Conservation (phyloP, 371 early-diverging fungal genomes). For the Phascolomyces articulosus region DNA sequence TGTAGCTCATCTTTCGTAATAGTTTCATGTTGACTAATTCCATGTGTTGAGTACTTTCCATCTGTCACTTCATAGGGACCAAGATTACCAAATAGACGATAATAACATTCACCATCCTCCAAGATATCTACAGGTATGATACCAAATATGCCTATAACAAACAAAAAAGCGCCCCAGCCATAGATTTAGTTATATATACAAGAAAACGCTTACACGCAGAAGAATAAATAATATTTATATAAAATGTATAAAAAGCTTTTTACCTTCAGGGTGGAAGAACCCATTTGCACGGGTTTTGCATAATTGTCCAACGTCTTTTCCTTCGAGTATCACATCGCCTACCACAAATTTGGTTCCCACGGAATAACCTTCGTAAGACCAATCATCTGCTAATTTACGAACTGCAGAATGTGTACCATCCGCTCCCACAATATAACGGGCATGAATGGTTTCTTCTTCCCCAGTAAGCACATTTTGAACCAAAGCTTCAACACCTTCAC, state of each 20-base stretch:
- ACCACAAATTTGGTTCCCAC: slow-evolving; percentile 28
- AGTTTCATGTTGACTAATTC: too few relatives aligned
- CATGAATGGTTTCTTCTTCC: slow-evolving; percentile 8
- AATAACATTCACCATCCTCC: too few relatives aligned
- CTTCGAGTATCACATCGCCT: slow-evolving; percentile 28
- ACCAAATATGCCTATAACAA: not conserved
- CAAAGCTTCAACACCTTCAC: slow-evolving; percentile 23
- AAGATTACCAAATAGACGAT: too few relatives aligned
- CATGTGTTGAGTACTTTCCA: too few relatives aligned
- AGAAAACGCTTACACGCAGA: too few relatives aligned
- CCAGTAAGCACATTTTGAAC: not conserved
- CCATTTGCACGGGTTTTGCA: not conserved
- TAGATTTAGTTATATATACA: too few relatives aligned
- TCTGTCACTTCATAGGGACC: too few relatives aligned
- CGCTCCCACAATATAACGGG: slow-evolving; percentile 37
- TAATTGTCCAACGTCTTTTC: slow-evolving; percentile 4
- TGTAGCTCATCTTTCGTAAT: slow-evolving; percentile 3
- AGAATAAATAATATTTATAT: too few relatives aligned
- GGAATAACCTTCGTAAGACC: slow-evolving; percentile 40
- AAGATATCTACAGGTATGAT: too few relatives aligned
- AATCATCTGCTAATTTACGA: slow-evolving; percentile 25
- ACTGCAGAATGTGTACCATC: slow-evolving; percentile 43
- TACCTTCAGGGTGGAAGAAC: slow-evolving; percentile 4
- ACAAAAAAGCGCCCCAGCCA: too few relatives aligned
- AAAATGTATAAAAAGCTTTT: not conserved